phyloP scores from a whole-genome alignment of 1,284 basidiomycete species.

The Sanghuangporus sanghuang region DNA sequence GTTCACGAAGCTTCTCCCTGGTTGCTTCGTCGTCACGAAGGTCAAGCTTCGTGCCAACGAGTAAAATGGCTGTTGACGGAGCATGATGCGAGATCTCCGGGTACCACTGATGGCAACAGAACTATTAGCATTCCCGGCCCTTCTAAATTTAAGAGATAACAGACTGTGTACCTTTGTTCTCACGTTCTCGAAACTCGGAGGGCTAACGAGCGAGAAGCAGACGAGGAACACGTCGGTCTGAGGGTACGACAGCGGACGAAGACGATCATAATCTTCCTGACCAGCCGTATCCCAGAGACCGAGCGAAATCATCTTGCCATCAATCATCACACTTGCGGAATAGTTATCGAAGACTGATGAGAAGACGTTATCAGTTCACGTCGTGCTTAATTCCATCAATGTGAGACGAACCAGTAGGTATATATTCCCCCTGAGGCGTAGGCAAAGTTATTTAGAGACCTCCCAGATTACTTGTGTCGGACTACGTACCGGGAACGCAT shows the following conservation, averaged over 20 bases:
- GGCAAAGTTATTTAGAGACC: slow-evolving; percentile 12
- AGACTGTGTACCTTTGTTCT: slow-evolving; percentile 78
- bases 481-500: slow-evolving; percentile 81
- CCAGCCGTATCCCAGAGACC: slow-evolving; percentile 99
- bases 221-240: slow-evolving; percentile 99
- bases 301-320: slow-evolving; percentile 96
- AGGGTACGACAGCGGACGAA: slow-evolving; percentile 96
- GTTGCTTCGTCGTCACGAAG: slow-evolving; percentile 91
- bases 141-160: slow-evolving; percentile 11
- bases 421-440: slow-evolving; percentile 80
- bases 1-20: slow-evolving; percentile 89
- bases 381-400: slow-evolving; percentile 1
- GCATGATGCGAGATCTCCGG: slow-evolving; percentile 97
- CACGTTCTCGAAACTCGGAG: slow-evolving; percentile 98
- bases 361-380: slow-evolving; percentile 1
- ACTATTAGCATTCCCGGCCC: slow-evolving; percentile 9
- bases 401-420: slow-evolving; percentile 75
- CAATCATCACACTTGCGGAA: slow-evolving; percentile 95
- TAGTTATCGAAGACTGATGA: slow-evolving; percentile 88
- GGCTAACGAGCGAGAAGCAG: slow-evolving; percentile 97
- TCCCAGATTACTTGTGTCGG: slow-evolving; percentile 21
- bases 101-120: slow-evolving; percentile 66
- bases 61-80: slow-evolving; percentile 88
- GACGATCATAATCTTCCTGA: slow-evolving; percentile 97
- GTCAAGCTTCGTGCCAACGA: slow-evolving; percentile 98